Evolutionary conservation across 331 rosid species (phyloP), one percentile per base, ranked within the genome.

Genomic region (Erythrophleum ivorense): DNA sequence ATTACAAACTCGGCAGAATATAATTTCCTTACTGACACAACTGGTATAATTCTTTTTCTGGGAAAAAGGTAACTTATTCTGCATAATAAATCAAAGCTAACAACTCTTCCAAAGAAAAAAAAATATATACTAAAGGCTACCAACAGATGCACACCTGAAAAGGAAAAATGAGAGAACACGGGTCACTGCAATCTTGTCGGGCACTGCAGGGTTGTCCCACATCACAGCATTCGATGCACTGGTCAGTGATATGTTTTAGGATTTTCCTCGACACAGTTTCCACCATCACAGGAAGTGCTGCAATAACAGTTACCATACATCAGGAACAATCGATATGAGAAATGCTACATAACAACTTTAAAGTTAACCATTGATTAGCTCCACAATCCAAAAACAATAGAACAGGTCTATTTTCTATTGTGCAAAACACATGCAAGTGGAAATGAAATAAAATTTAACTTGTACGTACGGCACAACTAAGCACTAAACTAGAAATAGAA

Each of bases 151-250:
- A 52, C 40, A 96, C 99, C 98, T 92, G 98, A 86, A 94, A 94
- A 65, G 99, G 99, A 71, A 96, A 94, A 89, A 96, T 96, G 79
- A 96, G 98, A 78, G 97, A 89, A 78, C 90, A 89, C 46, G 97
- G 99, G 78, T 94, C 92, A 55, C 85, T 91, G 84, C 99, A 96
- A 80, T 88, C 90, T 84, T 94, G 97, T 36, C 97, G 91, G 70
- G 97, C 99, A 81, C 88, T 81, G 71, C 97, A 96, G 19, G 99
- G 94, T 77, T 88, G 76, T 87, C 99, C 99, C 82, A 86, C 97
- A 80, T 96, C 98, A 87, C 99, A 92, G 87, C 99, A 96, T 82
- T 90, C 76, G 55, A 92, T 94, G 84, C 99, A 96, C 77, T 90
- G 98, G 83, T 94, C 97, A 63, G 92, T 88, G 59, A 96, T 92